Conservation (phyloP, 495 filamentous ascomycete species). For the Trichoderma erinaceum region DNA sequence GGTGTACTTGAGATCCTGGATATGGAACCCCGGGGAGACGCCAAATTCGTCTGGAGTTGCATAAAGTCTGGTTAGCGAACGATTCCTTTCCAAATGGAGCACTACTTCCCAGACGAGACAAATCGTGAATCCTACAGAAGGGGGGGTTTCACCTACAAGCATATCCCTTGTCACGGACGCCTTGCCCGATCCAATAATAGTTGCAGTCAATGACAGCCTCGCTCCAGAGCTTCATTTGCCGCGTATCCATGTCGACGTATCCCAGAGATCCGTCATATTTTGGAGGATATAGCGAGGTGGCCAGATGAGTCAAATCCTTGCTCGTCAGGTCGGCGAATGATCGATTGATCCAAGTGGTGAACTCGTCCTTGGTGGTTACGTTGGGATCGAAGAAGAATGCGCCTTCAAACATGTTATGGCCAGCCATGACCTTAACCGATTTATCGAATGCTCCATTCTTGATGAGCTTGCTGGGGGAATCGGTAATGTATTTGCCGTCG, state of each 20-base stretch:
- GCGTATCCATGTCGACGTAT: neutral
- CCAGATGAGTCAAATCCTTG: neutral
- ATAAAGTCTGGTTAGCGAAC: neutral
- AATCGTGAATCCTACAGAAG: no score
- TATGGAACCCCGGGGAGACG: constrained; percentile 11
- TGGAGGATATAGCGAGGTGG: constrained; percentile 7
- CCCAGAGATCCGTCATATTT: constrained; percentile 7
- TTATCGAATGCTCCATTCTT: constrained; percentile 50
- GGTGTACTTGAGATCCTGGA: constrained; percentile 16
- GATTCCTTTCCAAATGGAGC: neutral
- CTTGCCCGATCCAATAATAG: constrained; percentile 14
- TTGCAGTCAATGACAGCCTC: constrained; percentile 15
- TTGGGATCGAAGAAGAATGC: neutral
- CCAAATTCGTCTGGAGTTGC: constrained; percentile 1
- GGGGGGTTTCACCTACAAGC: neutral
- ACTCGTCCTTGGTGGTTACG: constrained; percentile 16
- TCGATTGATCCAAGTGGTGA: neutral
- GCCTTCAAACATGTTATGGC: constrained; percentile 45
- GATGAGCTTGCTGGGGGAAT: constrained; percentile 49
- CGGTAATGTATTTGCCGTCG: constrained; percentile 51
- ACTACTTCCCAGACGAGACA: neutral
- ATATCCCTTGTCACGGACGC: neutral
- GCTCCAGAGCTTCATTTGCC: constrained; percentile 11
- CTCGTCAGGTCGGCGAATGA: neutral
- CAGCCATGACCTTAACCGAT: constrained; percentile 48